phyloP scores from a whole-genome alignment of 768 basidiomycete genomes.

The Amanita jacksonii region DNA sequence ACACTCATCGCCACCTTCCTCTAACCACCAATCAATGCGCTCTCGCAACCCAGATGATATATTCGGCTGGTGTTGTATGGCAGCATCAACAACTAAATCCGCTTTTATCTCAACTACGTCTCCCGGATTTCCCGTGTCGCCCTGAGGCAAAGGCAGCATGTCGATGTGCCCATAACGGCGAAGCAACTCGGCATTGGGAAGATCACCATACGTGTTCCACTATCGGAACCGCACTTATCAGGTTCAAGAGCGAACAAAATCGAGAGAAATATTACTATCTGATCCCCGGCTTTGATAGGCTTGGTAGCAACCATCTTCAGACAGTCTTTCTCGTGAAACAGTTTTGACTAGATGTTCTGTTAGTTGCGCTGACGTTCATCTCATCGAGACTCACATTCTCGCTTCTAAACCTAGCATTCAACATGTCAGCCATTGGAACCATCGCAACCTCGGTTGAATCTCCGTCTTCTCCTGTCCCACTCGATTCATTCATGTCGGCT shows the following conservation, averaged over 20 bases:
- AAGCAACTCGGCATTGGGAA: constrained; percentile 88
- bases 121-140: constrained; percentile 58
- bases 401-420: constrained; percentile 80
- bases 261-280: constrained; percentile 58
- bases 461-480: constrained; percentile 30
- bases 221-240: constrained; percentile 21
- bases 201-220: constrained; percentile 96
- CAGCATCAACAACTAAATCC: constrained; percentile 47
- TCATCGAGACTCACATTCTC: constrained; percentile 58
- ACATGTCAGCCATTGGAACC: constrained; percentile 94
- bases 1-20: constrained; percentile 85
- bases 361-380: not conserved
- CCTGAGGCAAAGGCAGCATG: constrained; percentile 42
- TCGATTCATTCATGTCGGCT: constrained; percentile 26
- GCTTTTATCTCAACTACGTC: constrained; percentile 75
- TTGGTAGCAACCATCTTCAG: constrained; percentile 80
- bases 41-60: constrained; percentile 28
- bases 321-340: constrained; percentile 67
- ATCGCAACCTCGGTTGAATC: constrained; percentile 62
- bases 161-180: constrained; percentile 93
- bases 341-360: constrained; percentile 48
- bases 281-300: constrained; percentile 64
- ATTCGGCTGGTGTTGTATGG: constrained; percentile 17
- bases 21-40: constrained; percentile 90
- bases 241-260: constrained; percentile 7